Conservation (phyloP, 305 asterid genomes). For the Fraxinus dipetala region DNA sequence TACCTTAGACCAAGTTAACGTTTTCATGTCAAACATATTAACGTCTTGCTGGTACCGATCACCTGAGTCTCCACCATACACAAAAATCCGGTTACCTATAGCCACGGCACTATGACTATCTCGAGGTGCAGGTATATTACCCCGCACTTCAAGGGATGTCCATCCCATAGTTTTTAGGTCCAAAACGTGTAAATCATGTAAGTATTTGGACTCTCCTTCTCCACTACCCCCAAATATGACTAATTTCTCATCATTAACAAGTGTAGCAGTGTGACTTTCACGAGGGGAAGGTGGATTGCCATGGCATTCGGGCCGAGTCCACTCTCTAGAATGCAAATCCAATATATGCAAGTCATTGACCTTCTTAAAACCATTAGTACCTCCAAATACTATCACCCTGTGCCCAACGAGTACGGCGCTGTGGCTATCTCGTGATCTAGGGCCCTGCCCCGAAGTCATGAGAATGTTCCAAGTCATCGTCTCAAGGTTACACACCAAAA, state of each 20-base stretch:
- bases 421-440: slow-evolving; percentile 95
- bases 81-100: slow-evolving; percentile 50
- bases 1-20: slow-evolving; percentile 79
- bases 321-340: slow-evolving; percentile 62
- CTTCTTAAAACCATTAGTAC: slow-evolving; percentile 79
- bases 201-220: slow-evolving; percentile 76
- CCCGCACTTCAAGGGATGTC: slow-evolving; percentile 60
- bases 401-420: slow-evolving; percentile 62
- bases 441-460: slow-evolving; percentile 69
- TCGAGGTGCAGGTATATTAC: slow-evolving; percentile 63
- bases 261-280: slow-evolving; percentile 80
- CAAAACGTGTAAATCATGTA: slow-evolving; percentile 73
- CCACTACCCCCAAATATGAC: slow-evolving; percentile 92
- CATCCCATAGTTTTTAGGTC: slow-evolving; percentile 79
- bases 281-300: slow-evolving; percentile 80
- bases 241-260: slow-evolving; percentile 49
- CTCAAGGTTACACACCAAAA: slow-evolving; percentile 63
- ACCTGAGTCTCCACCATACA: slow-evolving; percentile 93
- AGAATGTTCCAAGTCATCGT: slow-evolving; percentile 72
- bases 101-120: slow-evolving; percentile 83
- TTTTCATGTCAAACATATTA: slow-evolving; percentile 63
- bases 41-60: slow-evolving; percentile 83
- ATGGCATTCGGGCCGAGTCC: slow-evolving; percentile 66
- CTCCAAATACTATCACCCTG: slow-evolving; percentile 80
- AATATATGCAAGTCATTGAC: slow-evolving; percentile 74